Evolutionary conservation across 2,329 filamentous ascomycete species (phyloP).

Genomic region (Arthroderma sp.): DNA sequence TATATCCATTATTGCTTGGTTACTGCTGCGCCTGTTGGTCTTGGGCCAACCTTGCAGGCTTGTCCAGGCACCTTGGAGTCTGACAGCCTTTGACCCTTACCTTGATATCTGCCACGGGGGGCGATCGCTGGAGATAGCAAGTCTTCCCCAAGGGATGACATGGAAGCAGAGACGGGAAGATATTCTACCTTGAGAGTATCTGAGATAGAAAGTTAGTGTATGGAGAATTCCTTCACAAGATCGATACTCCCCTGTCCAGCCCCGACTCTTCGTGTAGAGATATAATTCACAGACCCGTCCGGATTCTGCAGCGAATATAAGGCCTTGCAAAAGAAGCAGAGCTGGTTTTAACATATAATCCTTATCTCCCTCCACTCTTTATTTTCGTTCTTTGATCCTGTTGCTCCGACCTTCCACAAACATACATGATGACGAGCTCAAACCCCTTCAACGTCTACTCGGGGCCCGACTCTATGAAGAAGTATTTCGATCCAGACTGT

Average conservation of each 20-base stretch:
- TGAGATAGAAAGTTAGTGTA: background rate
- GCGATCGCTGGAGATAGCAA: background rate
- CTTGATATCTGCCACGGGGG: background rate
- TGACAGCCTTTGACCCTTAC: background rate
- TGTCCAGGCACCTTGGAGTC: background rate
- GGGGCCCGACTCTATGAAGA: slow-evolving; percentile 44
- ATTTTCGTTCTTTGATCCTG: background rate
- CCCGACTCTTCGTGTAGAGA: background rate
- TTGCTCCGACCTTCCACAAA: background rate
- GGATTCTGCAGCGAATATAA: too few relatives aligned
- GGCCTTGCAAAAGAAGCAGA: background rate
- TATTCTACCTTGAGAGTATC: background rate
- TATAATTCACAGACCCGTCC: background rate
- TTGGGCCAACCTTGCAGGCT: background rate
- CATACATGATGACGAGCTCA: slow-evolving; percentile 14
- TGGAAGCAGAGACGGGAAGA: background rate
- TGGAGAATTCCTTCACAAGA: background rate
- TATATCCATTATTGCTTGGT: background rate
- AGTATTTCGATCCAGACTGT: slow-evolving; percentile 49
- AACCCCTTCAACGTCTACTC: slow-evolving; percentile 43
- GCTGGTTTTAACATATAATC: background rate
- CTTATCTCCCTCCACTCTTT: background rate
- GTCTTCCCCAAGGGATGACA: background rate
- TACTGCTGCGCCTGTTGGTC: background rate
- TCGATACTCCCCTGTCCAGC: background rate